A percentile compares a stretch with the other conserved stretches of the same genome.
Evolutionary conservation across 2,329 filamentous ascomycete species (phyloP).

Genomic region (Penicillium hesseltinei): DNA sequence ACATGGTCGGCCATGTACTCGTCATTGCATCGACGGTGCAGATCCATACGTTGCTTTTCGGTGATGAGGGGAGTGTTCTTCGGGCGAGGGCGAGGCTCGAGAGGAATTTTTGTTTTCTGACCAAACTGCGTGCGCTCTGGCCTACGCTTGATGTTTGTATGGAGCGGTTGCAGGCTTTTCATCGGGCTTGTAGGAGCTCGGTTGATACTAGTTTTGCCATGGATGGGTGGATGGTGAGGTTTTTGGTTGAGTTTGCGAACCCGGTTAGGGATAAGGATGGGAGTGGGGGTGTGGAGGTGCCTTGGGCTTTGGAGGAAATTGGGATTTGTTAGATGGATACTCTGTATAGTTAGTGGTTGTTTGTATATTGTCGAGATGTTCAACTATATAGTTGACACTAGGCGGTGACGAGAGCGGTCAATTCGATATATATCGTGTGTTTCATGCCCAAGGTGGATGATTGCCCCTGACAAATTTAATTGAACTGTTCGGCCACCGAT

Average conservation of each 20-base stretch:
- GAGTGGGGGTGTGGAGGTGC: neutral
- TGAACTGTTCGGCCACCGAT: neutral
- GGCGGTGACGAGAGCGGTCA: conserved; percentile 6
- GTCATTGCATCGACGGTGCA: conserved; percentile 50
- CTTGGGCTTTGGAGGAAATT: conserved; percentile 1
- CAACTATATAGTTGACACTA: neutral
- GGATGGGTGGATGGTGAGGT: conserved; percentile 46
- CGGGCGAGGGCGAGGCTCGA: conserved; percentile 41
- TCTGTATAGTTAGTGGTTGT: no score
- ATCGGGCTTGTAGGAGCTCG: conserved; percentile 41
- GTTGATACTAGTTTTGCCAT: conserved; percentile 41
- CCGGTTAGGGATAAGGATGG: conserved; percentile 10
- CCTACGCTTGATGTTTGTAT: conserved; percentile 41
- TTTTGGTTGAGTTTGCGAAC: conserved; percentile 25
- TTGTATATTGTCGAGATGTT: no score
- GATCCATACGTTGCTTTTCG: conserved; percentile 48
- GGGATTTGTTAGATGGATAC: neutral
- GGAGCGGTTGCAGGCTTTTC: conserved; percentile 43
- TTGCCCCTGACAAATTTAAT: neutral
- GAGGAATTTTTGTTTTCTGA: conserved; percentile 48
- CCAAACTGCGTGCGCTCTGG: conserved; percentile 44
- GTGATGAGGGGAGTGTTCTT: conserved; percentile 37
- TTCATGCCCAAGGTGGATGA: neutral
- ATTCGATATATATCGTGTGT: neutral
- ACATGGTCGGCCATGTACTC: conserved; percentile 48